phyloP scores from a whole-genome alignment of 345 rosid genomes.

The Murraya koenigii region DNA sequence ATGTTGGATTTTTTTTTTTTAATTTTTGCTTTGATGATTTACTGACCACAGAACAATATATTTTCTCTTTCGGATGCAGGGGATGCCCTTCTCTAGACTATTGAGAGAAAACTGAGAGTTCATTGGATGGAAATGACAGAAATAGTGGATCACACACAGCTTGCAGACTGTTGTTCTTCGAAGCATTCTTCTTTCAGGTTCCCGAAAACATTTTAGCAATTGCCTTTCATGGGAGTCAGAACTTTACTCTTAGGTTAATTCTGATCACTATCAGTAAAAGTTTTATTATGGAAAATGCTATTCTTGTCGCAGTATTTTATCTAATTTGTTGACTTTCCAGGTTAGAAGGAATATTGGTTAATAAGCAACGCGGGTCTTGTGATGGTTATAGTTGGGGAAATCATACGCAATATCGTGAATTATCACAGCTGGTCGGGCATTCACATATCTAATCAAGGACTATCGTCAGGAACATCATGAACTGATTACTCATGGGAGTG shows the following conservation, averaged over 20 bases:
- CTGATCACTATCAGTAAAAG: slow-evolving; percentile 60
- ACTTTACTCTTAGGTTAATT: slow-evolving; percentile 54
- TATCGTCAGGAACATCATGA: slow-evolving; percentile 52
- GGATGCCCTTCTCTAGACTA: slow-evolving; percentile 2
- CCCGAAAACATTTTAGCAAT: slow-evolving; percentile 59
- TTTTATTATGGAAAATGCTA: slow-evolving; percentile 50
- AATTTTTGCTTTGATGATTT: not conserved
- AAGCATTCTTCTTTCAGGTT: slow-evolving; percentile 54
- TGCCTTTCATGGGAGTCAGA: slow-evolving; percentile 49
- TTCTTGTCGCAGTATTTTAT: slow-evolving; percentile 48
- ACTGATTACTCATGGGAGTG: slow-evolving; percentile 57
- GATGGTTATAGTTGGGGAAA: slow-evolving; percentile 51
- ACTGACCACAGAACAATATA: not conserved
- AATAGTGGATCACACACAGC: slow-evolving; percentile 41
- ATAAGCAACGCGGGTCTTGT: slow-evolving; percentile 53
- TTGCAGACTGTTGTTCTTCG: slow-evolving; percentile 51
- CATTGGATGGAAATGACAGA: slow-evolving; percentile 43
- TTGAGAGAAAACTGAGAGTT: not conserved
- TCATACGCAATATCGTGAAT: slow-evolving; percentile 56
- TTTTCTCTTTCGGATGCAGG: not conserved
- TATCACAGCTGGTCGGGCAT: slow-evolving; percentile 65
- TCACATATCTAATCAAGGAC: slow-evolving; percentile 63
- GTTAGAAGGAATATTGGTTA: slow-evolving; percentile 60
- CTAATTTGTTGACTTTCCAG: slow-evolving; percentile 50
- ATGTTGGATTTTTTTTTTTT: not conserved